Base-by-base conservation (phyloP, 2,329 filamentous ascomycete genomes). In the Penicillium sp. region DNA sequence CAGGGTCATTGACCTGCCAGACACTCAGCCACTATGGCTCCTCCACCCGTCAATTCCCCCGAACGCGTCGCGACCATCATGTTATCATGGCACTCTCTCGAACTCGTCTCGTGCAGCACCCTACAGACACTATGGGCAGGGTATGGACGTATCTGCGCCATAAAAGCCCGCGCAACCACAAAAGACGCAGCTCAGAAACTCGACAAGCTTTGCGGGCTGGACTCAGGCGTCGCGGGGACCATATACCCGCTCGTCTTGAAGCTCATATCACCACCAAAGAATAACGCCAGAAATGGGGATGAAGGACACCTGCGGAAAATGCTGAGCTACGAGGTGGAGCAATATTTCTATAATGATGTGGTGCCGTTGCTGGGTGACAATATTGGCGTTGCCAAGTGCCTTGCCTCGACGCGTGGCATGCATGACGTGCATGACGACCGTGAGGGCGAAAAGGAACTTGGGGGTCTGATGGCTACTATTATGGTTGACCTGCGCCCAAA, bases 241-340 rank as follows among this genome's bases (percentile, higher is more conserved):
- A 65, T 50, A 1, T 71, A 65, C 10, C 56, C 62, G 22, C 72
- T 86, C 35, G 79, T 89, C 11, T 70, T 89, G 7, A 89, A 89
- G 65, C 76, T 86, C 52, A 84, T 88, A 39, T 80, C 80, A 0
- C 84, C 84, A 7, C 84, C 84, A 0, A 57, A 49, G 4, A 54
- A 70, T 29, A 59, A 52, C 0, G 63, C 58, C 26, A 63, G 63
- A 21, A 22, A 22, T n/a, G 3, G 48, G 14, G 82, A 87, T 37
- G 86, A 89, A 64, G 85, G 86, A 0, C 86, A 89, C 61, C 64
- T 84, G 0, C 81, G 87, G 7, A 90, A 90, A 66, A 81, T 89
- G 57, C 70, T 89, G 27, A 88, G 85, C 66, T 90, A 90, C 61
- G 79, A 86, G 46, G 84, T 88, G 3, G 87, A 90, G 70, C 85